These are phyloP conservation scores for Penicillium nucicola DNA, from an alignment of 495 filamentous ascomycete genomes.

Conservation along the genomic window DNA sequence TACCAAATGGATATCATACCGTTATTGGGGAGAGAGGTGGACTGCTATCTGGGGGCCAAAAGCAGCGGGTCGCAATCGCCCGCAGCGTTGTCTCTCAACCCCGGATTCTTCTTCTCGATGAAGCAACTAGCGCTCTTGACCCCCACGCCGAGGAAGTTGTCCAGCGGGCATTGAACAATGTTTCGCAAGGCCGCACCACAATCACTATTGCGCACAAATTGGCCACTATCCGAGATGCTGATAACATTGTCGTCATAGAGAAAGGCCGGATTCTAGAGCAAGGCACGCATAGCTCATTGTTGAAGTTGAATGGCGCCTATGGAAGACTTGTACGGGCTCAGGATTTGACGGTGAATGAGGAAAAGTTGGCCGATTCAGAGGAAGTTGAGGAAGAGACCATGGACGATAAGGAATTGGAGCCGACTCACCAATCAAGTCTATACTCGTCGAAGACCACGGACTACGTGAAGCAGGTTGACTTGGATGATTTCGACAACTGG, in stretches of 20 bases:
- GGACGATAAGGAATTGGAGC: not conserved
- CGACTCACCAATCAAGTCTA: slow-evolving; percentile 1
- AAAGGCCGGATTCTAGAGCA: slow-evolving; percentile 75
- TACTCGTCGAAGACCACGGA: slow-evolving; percentile 4
- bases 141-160: slow-evolving; percentile 83
- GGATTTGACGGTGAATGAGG: slow-evolving; percentile 37
- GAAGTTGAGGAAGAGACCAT: not conserved
- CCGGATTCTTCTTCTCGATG: slow-evolving; percentile 82
- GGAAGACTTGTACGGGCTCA: slow-evolving; percentile 67
- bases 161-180: slow-evolving; percentile 76
- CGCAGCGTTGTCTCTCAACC: slow-evolving; percentile 77
- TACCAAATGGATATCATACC: slow-evolving; percentile 61
- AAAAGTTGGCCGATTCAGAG: not conserved
- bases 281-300: slow-evolving; percentile 57
- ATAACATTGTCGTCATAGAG: slow-evolving; percentile 88
- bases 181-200: slow-evolving; percentile 73
- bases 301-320: slow-evolving; percentile 52
- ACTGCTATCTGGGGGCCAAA: slow-evolving; percentile 82
- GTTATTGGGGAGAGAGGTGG: slow-evolving; percentile 84
- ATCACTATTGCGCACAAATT: slow-evolving; percentile 86
- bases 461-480: not conserved
- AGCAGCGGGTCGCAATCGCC: slow-evolving; percentile 79
- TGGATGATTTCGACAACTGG: slow-evolving; percentile 16
- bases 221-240: slow-evolving; percentile 78
- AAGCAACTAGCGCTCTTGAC: slow-evolving; percentile 84